Conservation (phyloP, 2,329 filamentous ascomycete species). For the Colletotrichum caudatum region DNA sequence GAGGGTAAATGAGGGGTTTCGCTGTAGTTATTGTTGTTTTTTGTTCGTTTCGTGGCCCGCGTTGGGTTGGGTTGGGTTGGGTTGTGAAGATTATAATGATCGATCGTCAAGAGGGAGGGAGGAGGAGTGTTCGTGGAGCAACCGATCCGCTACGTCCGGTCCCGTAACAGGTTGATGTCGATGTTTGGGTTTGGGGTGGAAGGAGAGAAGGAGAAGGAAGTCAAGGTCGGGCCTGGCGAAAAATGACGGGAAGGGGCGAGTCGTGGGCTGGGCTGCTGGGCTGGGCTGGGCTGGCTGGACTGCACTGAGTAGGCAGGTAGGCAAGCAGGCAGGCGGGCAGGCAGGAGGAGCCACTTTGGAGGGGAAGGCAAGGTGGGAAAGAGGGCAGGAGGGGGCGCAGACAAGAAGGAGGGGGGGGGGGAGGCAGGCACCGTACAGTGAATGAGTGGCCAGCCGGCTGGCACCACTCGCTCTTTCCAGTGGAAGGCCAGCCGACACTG, state of each 20-base stretch:
- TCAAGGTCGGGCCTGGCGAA: slow-evolving; percentile 45
- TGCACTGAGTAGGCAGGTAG: not conserved
- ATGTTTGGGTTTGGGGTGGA: slow-evolving; percentile 42
- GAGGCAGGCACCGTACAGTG: not conserved
- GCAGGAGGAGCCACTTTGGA: slow-evolving; percentile 7
- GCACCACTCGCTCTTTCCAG: not conserved
- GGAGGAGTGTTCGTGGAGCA: slow-evolving; percentile 27
- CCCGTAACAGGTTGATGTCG: slow-evolving; percentile 40
- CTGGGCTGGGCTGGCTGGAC: slow-evolving; percentile 1
- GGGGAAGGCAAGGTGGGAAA: slow-evolving; percentile 9
- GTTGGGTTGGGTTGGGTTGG: not conserved
- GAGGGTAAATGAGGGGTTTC: slow-evolving; percentile 3
- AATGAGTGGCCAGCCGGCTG: not conserved
- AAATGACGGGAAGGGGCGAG: slow-evolving; percentile 44
- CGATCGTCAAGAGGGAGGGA: slow-evolving; percentile 20
- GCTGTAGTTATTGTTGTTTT: slow-evolving; percentile 3
- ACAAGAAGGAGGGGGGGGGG: not conserved
- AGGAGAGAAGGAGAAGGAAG: slow-evolving; percentile 42
- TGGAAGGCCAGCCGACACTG: not conserved
- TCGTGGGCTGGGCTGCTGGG: slow-evolving; percentile 14
- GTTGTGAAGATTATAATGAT: slow-evolving; percentile 16
- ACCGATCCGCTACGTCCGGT: slow-evolving; percentile 36
- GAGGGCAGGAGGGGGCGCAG: not conserved
- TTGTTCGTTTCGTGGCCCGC: slow-evolving; percentile 24
- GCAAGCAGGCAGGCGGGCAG: not conserved